Percentiles rank a stretch among this genome's conserved stretches.
Evolutionary conservation across 495 filamentous ascomycete genomes (phyloP).

Genomic region (Aspergillus affinis): DNA sequence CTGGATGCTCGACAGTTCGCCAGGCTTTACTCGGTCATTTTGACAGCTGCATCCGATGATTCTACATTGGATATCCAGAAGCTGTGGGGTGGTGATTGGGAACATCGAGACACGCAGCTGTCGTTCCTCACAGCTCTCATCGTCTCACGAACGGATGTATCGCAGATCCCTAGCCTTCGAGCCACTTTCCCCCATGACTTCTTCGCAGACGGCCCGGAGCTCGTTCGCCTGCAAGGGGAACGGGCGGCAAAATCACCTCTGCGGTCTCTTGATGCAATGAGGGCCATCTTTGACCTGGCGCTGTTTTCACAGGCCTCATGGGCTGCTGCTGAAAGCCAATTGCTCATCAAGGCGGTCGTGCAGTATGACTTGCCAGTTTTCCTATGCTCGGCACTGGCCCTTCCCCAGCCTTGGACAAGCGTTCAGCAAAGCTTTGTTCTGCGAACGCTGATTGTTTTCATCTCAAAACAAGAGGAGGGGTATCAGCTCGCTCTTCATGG

Average conservation of each 20-base stretch:
- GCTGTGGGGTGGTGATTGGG: conserved; percentile 91
- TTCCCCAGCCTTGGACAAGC: conserved; percentile 63
- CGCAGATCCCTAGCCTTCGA: conserved; percentile 76
- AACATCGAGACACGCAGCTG: conserved; percentile 79
- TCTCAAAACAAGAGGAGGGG: conserved; percentile 62
- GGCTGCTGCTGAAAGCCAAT: conserved; percentile 63
- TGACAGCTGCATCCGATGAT: conserved; percentile 64
- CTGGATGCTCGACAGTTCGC: conserved; percentile 79
- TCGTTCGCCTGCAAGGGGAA: conserved; percentile 67
- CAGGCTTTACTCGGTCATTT: conserved; percentile 71
- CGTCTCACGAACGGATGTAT: conserved; percentile 74
- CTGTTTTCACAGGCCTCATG: conserved; percentile 65
- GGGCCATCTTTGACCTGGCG: conserved; percentile 75
- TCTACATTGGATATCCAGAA: conserved; percentile 69
- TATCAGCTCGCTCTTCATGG: conserved; percentile 84
- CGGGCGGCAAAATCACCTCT: conserved; percentile 80
- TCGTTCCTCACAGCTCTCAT: conserved; percentile 85
- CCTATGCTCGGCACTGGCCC: conserved; percentile 70
- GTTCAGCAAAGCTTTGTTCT: conserved; percentile 63
- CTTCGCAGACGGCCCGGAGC: conserved; percentile 69
- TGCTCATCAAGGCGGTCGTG: conserved; percentile 52
- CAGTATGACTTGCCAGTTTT: conserved; percentile 63
- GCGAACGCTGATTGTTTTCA: conserved; percentile 60
- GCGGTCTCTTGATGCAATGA: conserved; percentile 82
- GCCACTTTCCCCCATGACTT: conserved; percentile 74